phyloP scores from a whole-genome alignment of 805 yeast species.

The Suhomyces xylopsoci region DNA sequence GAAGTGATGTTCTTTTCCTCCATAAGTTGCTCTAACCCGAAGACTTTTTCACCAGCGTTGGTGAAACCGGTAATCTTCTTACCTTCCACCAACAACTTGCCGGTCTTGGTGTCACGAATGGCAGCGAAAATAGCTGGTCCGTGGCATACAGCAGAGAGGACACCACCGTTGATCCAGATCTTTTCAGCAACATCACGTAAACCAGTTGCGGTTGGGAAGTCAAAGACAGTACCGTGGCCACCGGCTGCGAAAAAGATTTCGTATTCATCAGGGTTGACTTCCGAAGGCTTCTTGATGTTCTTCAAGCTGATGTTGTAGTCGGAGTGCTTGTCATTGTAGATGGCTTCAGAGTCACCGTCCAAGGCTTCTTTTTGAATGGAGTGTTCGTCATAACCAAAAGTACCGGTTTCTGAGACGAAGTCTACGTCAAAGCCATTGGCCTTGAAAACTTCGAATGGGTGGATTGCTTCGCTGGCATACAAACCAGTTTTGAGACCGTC shows the following conservation, averaged over 20 bases:
- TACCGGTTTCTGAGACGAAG: conserved; percentile 58
- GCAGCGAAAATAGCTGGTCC: conserved; percentile 61
- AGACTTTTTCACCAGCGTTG: conserved; percentile 46
- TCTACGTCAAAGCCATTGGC: conserved; percentile 51
- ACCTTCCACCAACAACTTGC: conserved; percentile 47
- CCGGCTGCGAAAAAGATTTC: conserved; percentile 60
- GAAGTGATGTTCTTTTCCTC: conserved; percentile 25
- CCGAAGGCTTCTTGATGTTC: conserved; percentile 45
- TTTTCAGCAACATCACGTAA: conserved; percentile 45
- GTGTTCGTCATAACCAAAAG: conserved; percentile 56
- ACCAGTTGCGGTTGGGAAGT: conserved; percentile 50
- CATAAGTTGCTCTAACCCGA: conserved; percentile 17
- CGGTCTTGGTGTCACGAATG: conserved; percentile 40
- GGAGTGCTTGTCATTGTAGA: conserved; percentile 35
- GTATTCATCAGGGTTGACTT: conserved; percentile 47
- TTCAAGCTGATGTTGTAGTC: conserved; percentile 38
- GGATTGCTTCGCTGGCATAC: conserved; percentile 55
- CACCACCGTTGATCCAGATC: conserved; percentile 51
- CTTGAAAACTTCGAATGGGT: conserved; percentile 51
- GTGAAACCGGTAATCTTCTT: conserved; percentile 61
- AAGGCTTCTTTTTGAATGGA: conserved; percentile 38
- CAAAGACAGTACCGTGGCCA: conserved; percentile 63
- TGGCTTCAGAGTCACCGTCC: conserved; percentile 42
- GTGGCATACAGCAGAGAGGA: conserved; percentile 65
- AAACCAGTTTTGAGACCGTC: conserved; percentile 64